Evolutionary conservation across 176 grass and related monocot genomes (phyloP).

Genomic region (Ananas comosus): DNA sequence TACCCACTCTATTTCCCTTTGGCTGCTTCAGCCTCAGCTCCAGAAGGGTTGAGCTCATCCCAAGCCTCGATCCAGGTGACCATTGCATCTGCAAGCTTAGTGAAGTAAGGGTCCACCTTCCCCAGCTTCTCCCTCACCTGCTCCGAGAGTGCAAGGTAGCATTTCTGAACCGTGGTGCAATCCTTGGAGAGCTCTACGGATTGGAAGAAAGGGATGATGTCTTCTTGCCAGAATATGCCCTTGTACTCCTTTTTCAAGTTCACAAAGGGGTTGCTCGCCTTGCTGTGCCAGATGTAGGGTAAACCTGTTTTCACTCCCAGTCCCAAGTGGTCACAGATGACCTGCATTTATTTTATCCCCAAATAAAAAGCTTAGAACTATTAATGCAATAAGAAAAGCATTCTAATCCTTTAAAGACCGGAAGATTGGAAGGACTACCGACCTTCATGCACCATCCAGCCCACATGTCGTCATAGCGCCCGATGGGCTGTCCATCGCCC

Average conservation of each 20-base stretch:
- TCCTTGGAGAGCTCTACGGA: constrained; percentile 33
- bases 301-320: constrained; percentile 50
- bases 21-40: neutral
- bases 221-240: constrained; percentile 62
- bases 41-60: neutral
- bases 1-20: constrained; percentile 21
- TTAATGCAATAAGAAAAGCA: neutral
- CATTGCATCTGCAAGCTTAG: neutral
- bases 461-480: constrained; percentile 73
- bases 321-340: constrained; percentile 48
- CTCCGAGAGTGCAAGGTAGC: constrained; percentile 45
- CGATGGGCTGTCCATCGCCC: constrained; percentile 64
- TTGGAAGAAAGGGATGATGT: constrained; percentile 62
- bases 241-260: constrained; percentile 67
- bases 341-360: constrained; percentile 15
- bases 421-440: neutral
- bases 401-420: neutral
- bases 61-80: constrained; percentile 5
- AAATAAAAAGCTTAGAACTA: neutral
- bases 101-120: constrained; percentile 7
- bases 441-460: constrained; percentile 65
- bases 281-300: constrained; percentile 62
- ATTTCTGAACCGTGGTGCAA: constrained; percentile 49
- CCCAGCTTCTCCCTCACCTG: constrained; percentile 48
- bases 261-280: constrained; percentile 59